Evolutionary conservation across 2,329 filamentous ascomycete species (phyloP), one percentile per base, ranked within the genome.

Genomic region (Ophiostoma piceae): DNA sequence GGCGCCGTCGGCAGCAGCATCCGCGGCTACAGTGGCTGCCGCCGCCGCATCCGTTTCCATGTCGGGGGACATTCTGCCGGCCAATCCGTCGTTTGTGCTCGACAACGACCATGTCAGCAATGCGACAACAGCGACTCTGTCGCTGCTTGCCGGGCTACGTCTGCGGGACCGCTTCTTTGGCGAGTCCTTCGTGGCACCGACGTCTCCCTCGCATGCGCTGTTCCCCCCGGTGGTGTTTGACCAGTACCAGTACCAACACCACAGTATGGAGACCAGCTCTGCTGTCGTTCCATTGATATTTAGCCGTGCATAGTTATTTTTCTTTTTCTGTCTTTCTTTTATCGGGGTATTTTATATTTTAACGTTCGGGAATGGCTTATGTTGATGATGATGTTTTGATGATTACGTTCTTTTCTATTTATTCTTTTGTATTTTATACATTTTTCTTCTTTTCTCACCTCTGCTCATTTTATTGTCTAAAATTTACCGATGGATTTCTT

Each of bases 261-360:
- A 74, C 71, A 82, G 79, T 69, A 77, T 86, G 75, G 85, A 87
- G 71, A 85, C 83, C 73, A 80, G 80, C 75, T 84, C 62, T n/a
- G 62, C 62, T 22, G 62, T 65, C 4, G 62, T 65, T n/a, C 62
- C 62, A 39, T 35, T 65, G 2, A 65, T 65, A 3, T 65, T 65
- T 8, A 65, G 62, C 35, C 62, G 19, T 39, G 62, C 62, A 39
- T 65, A 41, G 32, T 16, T 32, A 2, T 32, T 26, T 22, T 32
- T 1, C 14, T 26, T 39, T 8, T 37, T 65, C 1, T 35, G 35
- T 35, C 6, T 65, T 3, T 2, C 37, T 11, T 32, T 65, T 14
- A 1, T 12, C 11, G 39, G 37, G 37, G 26, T 60, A 2, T 57
- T 4, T 57, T 26, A 12, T 57, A 5, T 26, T 29, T 22, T 29